Base-by-base conservation (phyloP, 208 protist genomes). In the Jaenimonas drosophilae region DNA sequence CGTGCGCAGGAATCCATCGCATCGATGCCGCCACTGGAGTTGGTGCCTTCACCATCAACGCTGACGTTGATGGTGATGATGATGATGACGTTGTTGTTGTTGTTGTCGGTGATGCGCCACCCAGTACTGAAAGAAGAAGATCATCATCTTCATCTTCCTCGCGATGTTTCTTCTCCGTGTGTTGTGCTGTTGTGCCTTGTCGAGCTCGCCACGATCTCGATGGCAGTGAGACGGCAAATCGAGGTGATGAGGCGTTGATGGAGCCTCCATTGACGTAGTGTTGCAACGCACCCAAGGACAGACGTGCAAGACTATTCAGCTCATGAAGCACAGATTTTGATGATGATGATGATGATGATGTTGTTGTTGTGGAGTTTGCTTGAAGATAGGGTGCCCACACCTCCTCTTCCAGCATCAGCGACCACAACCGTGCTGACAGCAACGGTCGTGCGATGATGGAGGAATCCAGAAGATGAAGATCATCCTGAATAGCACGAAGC, bases 161-260 rank as follows among this genome's bases (percentile, higher is more conserved):
- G n/a, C n/a, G n/a, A n/a, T n/a, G n/a, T n/a, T n/a, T n/a, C n/a
- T n/a, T n/a, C n/a, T n/a, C n/a, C n/a, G n/a, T n/a, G n/a, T n/a
- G n/a, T n/a, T n/a, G n/a, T n/a, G n/a, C n/a, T n/a, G n/a, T n/a
- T n/a, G n/a, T n/a, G n/a, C n/a, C n/a, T n/a, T n/a, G n/a, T n/a
- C n/a, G n/a, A n/a, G n/a, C n/a, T n/a, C n/a, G n/a, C n/a, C n/a
- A n/a, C n/a, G n/a, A n/a, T n/a, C n/a, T n/a, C n/a, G n/a, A n/a
- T n/a, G 30, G 84, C 24, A 89, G 52, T 0, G 84, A 92, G 2
- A 70, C 79, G 12, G 72, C 79, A 61, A 92, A 92, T n/a, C 84
- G 69, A n/a, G 84, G 84, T 0, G 78, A 46, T 33, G 47, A 47
- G 7, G 46, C 40, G 52, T 67, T 82, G 16, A 92, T 29, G 7